Base-by-base conservation (phyloP, 106 monocot species). In the Hemerocallis citrina region DNA sequence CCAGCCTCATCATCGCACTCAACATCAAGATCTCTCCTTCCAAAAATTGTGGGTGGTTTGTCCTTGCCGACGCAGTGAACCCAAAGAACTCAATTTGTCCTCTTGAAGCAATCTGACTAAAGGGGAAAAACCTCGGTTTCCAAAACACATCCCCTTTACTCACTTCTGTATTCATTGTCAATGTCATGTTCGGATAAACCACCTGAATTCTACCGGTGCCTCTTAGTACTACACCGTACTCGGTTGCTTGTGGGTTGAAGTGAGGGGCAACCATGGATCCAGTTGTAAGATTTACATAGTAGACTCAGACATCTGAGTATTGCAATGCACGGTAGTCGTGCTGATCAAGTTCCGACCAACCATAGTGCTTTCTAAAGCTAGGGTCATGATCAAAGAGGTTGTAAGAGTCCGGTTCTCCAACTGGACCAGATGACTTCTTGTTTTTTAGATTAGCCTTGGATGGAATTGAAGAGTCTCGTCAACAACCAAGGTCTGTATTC, bases 251-350 rank as follows among this genome's bases (percentile, higher is more conserved):
- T 0, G 89, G 85, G 66, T 95, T 95, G 52, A 95, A 62, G 55
- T 95, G 94, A 33, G 94, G 94, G 16, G 89, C 78, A 65, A 95
- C 27, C 94, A 95, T 86, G 9, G 94, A 77, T 11, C 94, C 89
- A 13, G 86, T 79, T 1, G 74, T 70, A 49, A 91, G 86, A 25
- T 80, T 82, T 39, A 91, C 86, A 25, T 86, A 42, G 32, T 68
- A 86, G 59, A 86, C 65, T 30, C 82, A 79, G 35, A 86, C 59
- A 61, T 74, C 72, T n/a, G 89, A 74, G 62, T 70, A 43, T 38
- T 70, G 73, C 27, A 94, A 65, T 3, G 93, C 83, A 10, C 34
- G 30, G 65, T 83, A 94, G 42, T 82, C 82, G 31, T 75, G 34
- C 64, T 83, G 72, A 34, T 78, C 81, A 15, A 94, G 5, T 35